Evolutionary conservation across 768 basidiomycete genomes (phyloP).

Genomic region (Suillus fuscotomentosus): DNA sequence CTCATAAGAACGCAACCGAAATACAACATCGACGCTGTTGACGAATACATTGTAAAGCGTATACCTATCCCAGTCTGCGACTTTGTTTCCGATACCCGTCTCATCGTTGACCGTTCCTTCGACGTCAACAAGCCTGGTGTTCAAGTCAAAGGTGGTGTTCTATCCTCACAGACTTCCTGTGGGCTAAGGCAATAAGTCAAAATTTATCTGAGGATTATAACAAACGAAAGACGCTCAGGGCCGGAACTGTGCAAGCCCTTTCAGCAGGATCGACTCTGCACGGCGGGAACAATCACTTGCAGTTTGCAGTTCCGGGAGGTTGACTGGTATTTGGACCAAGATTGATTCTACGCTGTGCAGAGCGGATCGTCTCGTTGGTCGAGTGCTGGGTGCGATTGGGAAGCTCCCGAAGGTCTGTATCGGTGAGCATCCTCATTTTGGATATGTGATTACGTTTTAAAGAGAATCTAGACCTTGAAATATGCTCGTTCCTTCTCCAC

Average conservation of each 20-base stretch:
- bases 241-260: constrained; percentile 53
- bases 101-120: constrained; percentile 99
- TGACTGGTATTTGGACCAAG: too few species aligned
- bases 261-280: constrained; percentile 31
- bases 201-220: constrained; percentile 96
- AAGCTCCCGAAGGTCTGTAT: not conserved
- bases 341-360: not conserved
- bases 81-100: constrained; percentile 86
- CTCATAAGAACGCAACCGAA: too few species aligned
- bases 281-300: too few species aligned
- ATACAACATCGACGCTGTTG: too few species aligned
- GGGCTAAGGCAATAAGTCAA: constrained; percentile 89
- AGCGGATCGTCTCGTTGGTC: not conserved
- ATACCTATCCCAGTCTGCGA: constrained; percentile 51
- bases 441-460: not conserved
- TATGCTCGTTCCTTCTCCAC: constrained; percentile 90
- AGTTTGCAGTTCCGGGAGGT: too few species aligned
- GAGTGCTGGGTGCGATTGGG: not conserved
- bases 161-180: constrained; percentile 89
- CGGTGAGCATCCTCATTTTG: not conserved
- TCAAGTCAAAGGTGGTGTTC: constrained; percentile 96
- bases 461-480: constrained; percentile 52
- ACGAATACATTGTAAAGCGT: too few species aligned
- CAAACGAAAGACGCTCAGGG: constrained; percentile 93
- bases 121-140: constrained; percentile 96